phyloP scores from a whole-genome alignment of 2,329 filamentous ascomycete species.

The Clonostachys byssicola region DNA sequence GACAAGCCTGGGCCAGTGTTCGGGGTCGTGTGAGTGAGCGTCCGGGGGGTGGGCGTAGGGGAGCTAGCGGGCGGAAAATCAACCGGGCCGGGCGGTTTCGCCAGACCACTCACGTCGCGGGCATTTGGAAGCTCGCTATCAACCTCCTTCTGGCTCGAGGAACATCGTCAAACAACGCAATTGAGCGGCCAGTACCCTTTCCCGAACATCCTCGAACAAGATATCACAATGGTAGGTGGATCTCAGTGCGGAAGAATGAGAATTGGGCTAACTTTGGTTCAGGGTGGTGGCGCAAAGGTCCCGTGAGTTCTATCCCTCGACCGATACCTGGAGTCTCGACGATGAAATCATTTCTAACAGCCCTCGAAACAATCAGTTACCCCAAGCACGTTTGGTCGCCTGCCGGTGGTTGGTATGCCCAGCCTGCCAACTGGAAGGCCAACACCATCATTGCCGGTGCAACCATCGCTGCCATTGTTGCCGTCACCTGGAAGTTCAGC shows the following conservation, averaged over 20 bases:
- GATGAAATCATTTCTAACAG: constrained; percentile 6
- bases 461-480: constrained; percentile 64
- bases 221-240: constrained; percentile 50
- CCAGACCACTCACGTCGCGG: background rate
- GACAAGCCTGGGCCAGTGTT: no score
- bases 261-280: background rate
- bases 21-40: background rate
- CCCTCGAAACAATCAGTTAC: constrained; percentile 56
- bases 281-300: constrained; percentile 73
- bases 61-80: background rate
- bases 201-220: constrained; percentile 22
- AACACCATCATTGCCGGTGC: constrained; percentile 79
- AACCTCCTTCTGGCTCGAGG: background rate
- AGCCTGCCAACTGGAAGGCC: constrained; percentile 89
- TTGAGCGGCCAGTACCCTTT: constrained; percentile 15
- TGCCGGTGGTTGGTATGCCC: constrained; percentile 93
- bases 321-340: constrained; percentile 6
- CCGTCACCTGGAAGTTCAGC: constrained; percentile 66
- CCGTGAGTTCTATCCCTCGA: constrained; percentile 36
- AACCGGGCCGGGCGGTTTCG: background rate
- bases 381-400: constrained; percentile 99
- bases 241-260: no score
- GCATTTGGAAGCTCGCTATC: constrained; percentile 3
- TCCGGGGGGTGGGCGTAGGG: background rate
- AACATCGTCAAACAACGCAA: constrained; percentile 12